Conservation (phyloP, 208 protist genomes). For the Strigomonas galati region DNA sequence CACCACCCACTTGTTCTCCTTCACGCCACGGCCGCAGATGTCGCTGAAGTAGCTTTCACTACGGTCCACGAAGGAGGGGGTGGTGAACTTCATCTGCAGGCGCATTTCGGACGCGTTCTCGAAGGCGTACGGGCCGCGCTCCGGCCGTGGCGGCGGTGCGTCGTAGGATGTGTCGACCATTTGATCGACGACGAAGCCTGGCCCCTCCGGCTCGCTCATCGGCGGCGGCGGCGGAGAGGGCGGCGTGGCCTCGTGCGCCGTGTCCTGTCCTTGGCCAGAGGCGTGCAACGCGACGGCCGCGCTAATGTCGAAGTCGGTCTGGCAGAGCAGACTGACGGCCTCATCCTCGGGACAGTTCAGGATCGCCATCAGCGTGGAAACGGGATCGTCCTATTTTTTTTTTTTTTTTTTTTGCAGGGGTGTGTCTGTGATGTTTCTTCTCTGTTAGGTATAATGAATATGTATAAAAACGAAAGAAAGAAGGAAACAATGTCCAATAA, state of each 20-base stretch:
- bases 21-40: conserved; percentile 38
- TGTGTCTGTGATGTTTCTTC: no score
- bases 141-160: conserved; percentile 18
- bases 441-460: conserved; percentile 4
- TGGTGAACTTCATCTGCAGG: conserved; percentile 33
- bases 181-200: conserved; percentile 5
- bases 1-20: conserved; percentile 60
- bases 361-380: conserved; percentile 73
- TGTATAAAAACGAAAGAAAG: conserved; percentile 6
- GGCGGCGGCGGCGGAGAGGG: conserved; percentile 18
- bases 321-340: conserved; percentile 57
- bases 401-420: background rate
- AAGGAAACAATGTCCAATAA: background rate
- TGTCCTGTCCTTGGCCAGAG: conserved; percentile 15
- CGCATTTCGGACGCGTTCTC: conserved; percentile 16
- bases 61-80: conserved; percentile 49
- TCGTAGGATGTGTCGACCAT: background rate
- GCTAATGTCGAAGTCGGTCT: conserved; percentile 53
- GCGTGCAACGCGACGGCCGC: conserved; percentile 39
- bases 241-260: conserved; percentile 13
- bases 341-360: conserved; percentile 45
- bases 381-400: conserved; percentile 33
- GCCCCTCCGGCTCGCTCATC: conserved; percentile 16
- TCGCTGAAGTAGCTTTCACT: conserved; percentile 24
- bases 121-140: conserved; percentile 9